Base-by-base conservation (phyloP, 169 alveolate species). In the Theileria orientalis region DNA sequence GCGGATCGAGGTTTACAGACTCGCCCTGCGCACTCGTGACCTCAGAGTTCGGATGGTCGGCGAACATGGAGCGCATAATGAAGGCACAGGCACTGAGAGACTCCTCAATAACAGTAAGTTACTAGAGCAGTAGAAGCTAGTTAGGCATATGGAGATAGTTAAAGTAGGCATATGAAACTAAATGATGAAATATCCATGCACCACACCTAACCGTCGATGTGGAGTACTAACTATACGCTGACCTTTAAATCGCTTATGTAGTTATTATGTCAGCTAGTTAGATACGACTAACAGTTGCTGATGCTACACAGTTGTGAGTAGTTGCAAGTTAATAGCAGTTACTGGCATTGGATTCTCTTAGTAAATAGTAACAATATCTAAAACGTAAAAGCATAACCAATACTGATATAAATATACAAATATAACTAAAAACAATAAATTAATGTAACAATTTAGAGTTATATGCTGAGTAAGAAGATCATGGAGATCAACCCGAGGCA, bases 61-160 rank as follows among this genome's bases (percentile, higher is more conserved):
- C 99, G 42, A 98, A 98, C 93, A 98, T 98, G 99, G 99, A 98
- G 87, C 95, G 99, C 82, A 98, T 97, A 90, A 98, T 98, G 99
- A 97, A 96, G 91, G 99, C 99, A 13, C 99, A 98, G 92, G 99
- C 99, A 30, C 97, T 98, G 30, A 94, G 99, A 84, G 99, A 97
- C 90, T 90, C 94, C 79, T 90, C 98, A 69, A 96, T 96, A 98
- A 95, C 99, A 49, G 90, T 79, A 49, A 70, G 87, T 79, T 41
- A 3, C 13, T n/a, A n/a, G n/a, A n/a, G n/a, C n/a, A n/a, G n/a
- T 47, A 47, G 14, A n/a, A n/a, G 21, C 14, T 32, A 47, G 21
- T 47, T 41, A 8, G 14, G 49, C 49, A 47, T n/a, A n/a, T 5
- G 21, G 57, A 47, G 21, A 47, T n/a, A 21, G 16, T 3, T 21